Conservation (phyloP, 164 flowering plant genomes). For the Annona squamosa region DNA sequence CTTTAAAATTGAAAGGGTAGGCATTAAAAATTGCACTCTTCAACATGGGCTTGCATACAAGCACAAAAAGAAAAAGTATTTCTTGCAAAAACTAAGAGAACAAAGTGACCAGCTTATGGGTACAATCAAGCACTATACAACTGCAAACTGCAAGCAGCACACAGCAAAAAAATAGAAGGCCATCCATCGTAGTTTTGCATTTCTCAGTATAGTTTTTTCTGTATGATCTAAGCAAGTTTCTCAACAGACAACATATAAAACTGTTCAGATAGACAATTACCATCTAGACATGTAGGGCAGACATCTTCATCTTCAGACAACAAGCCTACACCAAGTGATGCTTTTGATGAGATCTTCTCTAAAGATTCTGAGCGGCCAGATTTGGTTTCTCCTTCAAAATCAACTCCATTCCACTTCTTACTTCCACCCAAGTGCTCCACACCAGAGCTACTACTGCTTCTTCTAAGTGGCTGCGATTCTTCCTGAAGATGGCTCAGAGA, state of each 20-base stretch:
- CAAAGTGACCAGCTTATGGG: background rate
- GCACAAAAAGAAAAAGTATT: background rate
- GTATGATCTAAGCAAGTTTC: background rate
- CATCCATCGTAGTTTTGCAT: background rate
- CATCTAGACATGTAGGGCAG: constrained; percentile 71
- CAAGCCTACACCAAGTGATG: constrained; percentile 24
- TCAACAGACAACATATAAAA: background rate
- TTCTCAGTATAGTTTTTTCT: too few relatives aligned
- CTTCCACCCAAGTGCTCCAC: constrained; percentile 27
- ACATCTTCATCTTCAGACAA: constrained; percentile 61
- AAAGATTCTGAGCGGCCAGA: constrained; percentile 30
- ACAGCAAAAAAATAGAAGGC: background rate
- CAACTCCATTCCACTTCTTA: constrained; percentile 36
- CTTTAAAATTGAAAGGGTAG: background rate
- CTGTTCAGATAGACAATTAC: constrained; percentile 20
- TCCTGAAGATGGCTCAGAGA: constrained; percentile 48
- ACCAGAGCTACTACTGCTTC: constrained; percentile 24
- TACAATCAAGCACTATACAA: background rate
- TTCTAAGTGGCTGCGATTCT: constrained; percentile 43
- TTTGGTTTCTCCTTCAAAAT: constrained; percentile 37
- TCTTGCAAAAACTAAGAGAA: background rate
- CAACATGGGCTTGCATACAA: background rate
- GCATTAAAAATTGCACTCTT: background rate
- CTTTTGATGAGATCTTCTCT: constrained; percentile 32
- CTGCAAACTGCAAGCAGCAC: background rate